Evolutionary conservation across 1,284 basidiomycete species (phyloP).

Genomic region (Malassezia globosa): DNA sequence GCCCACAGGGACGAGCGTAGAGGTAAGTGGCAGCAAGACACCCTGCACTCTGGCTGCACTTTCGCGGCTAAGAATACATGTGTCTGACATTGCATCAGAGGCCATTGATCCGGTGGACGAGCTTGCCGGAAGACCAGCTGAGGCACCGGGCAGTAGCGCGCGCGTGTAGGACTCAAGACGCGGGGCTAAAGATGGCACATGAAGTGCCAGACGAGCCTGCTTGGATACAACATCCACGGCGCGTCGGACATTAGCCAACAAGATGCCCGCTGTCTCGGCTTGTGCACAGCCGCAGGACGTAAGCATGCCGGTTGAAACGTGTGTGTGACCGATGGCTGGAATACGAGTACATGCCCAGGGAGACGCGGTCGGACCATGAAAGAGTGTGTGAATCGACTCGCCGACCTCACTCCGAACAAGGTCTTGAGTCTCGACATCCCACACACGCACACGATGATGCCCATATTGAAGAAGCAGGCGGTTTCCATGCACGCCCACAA

Average conservation of each 20-base stretch:
- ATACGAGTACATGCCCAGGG: slow-evolving; percentile 18
- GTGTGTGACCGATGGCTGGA: too few relatives aligned
- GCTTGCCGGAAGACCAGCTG: too few relatives aligned
- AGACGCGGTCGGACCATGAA: slow-evolving; percentile 22
- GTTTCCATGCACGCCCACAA: slow-evolving; percentile 59
- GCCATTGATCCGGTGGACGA: too few relatives aligned
- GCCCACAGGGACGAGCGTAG: slow-evolving; percentile 24
- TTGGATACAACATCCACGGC: slow-evolving; percentile 33
- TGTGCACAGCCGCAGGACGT: slow-evolving; percentile 23
- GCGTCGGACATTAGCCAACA: slow-evolving; percentile 34
- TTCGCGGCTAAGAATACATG: too few relatives aligned
- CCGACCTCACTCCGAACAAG: slow-evolving; percentile 58
- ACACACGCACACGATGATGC: slow-evolving; percentile 67
- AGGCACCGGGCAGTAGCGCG: too few relatives aligned
- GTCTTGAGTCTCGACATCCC: slow-evolving; percentile 75
- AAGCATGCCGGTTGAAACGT: slow-evolving; percentile 20
- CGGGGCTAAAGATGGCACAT: slow-evolving; percentile 1
- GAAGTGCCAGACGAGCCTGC: slow-evolving; percentile 14
- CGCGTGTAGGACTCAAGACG: too few relatives aligned
- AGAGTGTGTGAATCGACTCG: slow-evolving; percentile 2
- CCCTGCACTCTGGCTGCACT: too few relatives aligned
- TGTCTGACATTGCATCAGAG: too few relatives aligned
- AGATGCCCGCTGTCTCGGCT: slow-evolving; percentile 16
- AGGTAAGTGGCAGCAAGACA: slow-evolving; percentile 30
- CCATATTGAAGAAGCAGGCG: too few relatives aligned